Percentiles rank a stretch among this genome's conserved stretches.
Evolutionary conservation across 352 stramenopile species (phyloP).

Genomic region (Phytophthora fragariae): DNA sequence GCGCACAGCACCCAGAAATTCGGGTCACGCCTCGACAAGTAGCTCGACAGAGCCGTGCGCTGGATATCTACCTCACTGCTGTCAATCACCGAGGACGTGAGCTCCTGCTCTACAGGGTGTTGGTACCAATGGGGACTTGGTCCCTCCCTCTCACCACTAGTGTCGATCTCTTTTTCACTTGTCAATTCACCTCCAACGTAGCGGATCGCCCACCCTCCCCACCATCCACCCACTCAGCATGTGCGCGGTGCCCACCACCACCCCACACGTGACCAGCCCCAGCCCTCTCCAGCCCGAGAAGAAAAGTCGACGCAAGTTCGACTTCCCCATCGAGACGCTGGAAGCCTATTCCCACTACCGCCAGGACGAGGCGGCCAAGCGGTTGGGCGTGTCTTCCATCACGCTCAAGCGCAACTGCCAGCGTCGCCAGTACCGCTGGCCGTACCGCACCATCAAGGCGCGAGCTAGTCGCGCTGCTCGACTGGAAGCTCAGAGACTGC

Average conservation of each 20-base stretch:
- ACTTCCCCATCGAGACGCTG: conserved; percentile 55
- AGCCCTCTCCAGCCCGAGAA: neutral
- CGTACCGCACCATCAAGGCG: conserved; percentile 57
- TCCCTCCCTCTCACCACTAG: neutral
- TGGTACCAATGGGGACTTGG: conserved; percentile 11
- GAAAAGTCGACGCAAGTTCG: conserved; percentile 58
- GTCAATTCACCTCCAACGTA: conserved; percentile 25
- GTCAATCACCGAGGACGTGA: conserved; percentile 23
- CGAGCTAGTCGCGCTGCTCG: conserved; percentile 36
- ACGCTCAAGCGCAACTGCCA: conserved; percentile 76
- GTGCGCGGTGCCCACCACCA: neutral
- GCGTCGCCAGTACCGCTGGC: conserved; percentile 53
- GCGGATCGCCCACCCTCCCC: conserved; percentile 3
- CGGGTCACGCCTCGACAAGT: neutral
- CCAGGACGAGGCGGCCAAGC: conserved; percentile 61
- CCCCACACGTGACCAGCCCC: neutral
- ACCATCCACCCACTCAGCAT: neutral
- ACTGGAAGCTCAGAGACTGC: conserved; percentile 9
- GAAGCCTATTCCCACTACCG: conserved; percentile 47
- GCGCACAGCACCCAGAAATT: conserved; percentile 35
- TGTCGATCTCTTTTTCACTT: conserved; percentile 31
- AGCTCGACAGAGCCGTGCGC: neutral
- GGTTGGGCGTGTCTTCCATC: conserved; percentile 56
- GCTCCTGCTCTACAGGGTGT: neutral
- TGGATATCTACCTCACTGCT: conserved; percentile 16